phyloP scores from a whole-genome alignment of 2,329 filamentous ascomycete genomes.

The Hymenoscyphus occultus region DNA sequence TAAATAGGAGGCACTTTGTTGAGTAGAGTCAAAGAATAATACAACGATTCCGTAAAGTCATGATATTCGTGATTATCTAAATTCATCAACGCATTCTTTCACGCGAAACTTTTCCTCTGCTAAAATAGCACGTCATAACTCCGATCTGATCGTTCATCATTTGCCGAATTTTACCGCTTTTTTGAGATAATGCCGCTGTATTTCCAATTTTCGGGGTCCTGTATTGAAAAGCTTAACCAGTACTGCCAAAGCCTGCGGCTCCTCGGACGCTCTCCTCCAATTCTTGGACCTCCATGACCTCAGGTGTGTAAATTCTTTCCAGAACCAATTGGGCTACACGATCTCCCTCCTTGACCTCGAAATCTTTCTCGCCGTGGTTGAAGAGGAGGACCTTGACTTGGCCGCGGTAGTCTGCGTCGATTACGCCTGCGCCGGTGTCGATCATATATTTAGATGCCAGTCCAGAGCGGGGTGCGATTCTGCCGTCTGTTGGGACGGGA shows the following conservation, averaged over 20 bases:
- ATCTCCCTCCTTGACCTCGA: constrained; percentile 78
- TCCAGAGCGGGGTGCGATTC: constrained; percentile 86
- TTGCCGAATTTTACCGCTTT: not conserved
- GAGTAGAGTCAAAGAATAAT: not conserved
- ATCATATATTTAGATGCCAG: constrained; percentile 94
- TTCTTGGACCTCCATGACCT: constrained; percentile 83
- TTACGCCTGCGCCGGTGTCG: constrained; percentile 92
- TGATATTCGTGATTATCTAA: not conserved
- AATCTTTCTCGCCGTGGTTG: constrained; percentile 83
- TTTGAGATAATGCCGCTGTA: not conserved
- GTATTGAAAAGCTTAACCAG: constrained; percentile 50
- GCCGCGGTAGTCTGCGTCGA: constrained; percentile 95
- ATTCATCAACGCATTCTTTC: not conserved
- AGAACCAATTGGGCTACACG: constrained; percentile 90
- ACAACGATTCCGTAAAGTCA: not conserved
- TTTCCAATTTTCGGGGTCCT: not conserved
- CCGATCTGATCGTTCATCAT: not conserved
- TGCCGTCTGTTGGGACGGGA: constrained; percentile 60
- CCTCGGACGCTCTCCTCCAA: constrained; percentile 89
- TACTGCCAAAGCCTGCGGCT: constrained; percentile 88
- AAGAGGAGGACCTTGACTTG: constrained; percentile 93
- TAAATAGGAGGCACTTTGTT: not conserved
- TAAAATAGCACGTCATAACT: not conserved
- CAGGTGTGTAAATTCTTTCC: constrained; percentile 91
- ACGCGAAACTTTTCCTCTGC: not conserved